phyloP scores from a whole-genome alignment of 78 protist genomes.

The Parvularia atlantis region DNA sequence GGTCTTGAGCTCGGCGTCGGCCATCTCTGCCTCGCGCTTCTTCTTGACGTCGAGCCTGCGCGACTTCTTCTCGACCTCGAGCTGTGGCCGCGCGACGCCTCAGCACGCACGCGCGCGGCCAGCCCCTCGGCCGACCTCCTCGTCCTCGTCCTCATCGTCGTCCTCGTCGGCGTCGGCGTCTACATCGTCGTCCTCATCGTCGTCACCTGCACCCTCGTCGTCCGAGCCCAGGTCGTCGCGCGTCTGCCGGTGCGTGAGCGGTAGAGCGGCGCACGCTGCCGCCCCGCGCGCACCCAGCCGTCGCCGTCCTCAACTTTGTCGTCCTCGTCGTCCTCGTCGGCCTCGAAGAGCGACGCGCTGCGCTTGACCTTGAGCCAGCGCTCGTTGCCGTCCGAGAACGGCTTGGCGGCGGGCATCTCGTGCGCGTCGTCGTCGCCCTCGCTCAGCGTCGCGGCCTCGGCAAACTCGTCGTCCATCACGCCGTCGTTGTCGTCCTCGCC shows the following conservation, averaged over 20 bases:
- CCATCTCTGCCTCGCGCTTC: background rate
- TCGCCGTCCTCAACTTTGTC: constrained; percentile 1
- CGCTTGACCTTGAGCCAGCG: background rate
- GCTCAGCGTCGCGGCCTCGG: background rate
- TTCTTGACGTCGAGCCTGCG: background rate
- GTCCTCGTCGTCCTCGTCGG: background rate
- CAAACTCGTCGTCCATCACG: background rate
- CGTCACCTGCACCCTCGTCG: constrained; percentile 15
- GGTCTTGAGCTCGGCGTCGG: constrained; percentile 16
- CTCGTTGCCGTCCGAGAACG: background rate
- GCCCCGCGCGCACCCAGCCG: too few relatives aligned
- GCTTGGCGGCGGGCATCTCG: background rate
- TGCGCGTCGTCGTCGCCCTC: constrained; percentile 7
- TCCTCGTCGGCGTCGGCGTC: background rate
- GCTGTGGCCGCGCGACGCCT: background rate
- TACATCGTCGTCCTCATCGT: constrained; percentile 15
- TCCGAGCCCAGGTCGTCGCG: too few relatives aligned
- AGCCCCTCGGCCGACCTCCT: background rate
- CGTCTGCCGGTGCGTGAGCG: too few relatives aligned
- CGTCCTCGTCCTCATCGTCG: background rate
- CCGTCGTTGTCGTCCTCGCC: background rate
- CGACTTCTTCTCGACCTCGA: constrained; percentile 9
- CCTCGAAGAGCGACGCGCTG: background rate
- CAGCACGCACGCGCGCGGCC: too few relatives aligned
- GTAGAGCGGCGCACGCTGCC: too few relatives aligned